Conservation (phyloP, 305 asterid species). For the Fraxinus platypoda region DNA sequence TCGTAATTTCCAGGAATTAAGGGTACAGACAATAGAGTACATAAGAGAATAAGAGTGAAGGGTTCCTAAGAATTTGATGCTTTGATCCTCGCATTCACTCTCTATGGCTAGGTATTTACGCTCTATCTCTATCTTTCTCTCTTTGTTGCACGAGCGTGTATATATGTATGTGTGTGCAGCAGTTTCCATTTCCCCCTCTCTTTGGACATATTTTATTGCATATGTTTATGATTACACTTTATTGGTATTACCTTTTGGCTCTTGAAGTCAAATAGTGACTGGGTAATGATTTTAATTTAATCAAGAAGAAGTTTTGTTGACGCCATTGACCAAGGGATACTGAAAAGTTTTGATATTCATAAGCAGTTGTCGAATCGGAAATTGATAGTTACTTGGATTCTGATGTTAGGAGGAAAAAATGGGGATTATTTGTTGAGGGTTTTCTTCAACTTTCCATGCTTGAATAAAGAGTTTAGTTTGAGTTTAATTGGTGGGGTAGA, state of each 20-base stretch:
- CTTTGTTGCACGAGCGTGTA: background rate
- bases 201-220: background rate
- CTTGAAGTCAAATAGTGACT: background rate
- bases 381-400: constrained; percentile 18
- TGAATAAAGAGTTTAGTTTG: background rate
- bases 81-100: constrained; percentile 20
- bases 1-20: background rate
- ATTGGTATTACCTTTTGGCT: background rate
- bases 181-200: background rate
- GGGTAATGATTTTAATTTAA: background rate
- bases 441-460: background rate
- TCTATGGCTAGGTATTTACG: background rate
- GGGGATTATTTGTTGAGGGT: background rate
- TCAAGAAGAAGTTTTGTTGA: background rate
- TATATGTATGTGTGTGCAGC: background rate
- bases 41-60: background rate
- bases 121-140: background rate
- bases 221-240: background rate
- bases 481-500: background rate
- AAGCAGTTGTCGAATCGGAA: constrained; percentile 12
- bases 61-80: background rate
- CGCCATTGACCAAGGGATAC: background rate
- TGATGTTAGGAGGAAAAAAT: background rate
- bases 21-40: background rate
- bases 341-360: constrained; percentile 24